Conservation (phyloP, 1,284 basidiomycete genomes). For the Erythrobasidium hasegawianum region DNA sequence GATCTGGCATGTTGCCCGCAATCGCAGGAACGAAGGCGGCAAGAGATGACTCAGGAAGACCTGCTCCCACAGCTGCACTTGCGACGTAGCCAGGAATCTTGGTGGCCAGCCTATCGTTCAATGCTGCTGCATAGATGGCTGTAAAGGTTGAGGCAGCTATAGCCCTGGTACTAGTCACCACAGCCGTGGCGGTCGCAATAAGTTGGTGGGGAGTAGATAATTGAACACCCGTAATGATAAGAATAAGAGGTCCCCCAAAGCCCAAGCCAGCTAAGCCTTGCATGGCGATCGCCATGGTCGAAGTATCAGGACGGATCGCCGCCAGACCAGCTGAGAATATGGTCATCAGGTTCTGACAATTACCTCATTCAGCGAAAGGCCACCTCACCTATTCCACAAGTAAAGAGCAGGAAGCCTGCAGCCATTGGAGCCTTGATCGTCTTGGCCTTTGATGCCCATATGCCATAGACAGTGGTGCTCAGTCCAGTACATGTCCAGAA, state of each 20-base stretch:
- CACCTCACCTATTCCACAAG: slow-evolving; percentile 21
- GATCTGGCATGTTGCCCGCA: background rate
- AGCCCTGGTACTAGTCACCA: slow-evolving; percentile 37
- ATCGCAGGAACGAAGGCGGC: slow-evolving; percentile 28
- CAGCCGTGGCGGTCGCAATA: slow-evolving; percentile 40
- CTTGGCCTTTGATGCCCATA: slow-evolving; percentile 34
- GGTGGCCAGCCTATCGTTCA: slow-evolving; percentile 14
- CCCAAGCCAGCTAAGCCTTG: slow-evolving; percentile 38
- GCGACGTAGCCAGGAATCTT: slow-evolving; percentile 36
- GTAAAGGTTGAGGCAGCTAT: slow-evolving; percentile 36
- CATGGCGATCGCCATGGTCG: slow-evolving; percentile 14
- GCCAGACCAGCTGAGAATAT: slow-evolving; percentile 33
- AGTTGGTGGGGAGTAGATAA: slow-evolving; percentile 40
- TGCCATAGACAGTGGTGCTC: slow-evolving; percentile 31
- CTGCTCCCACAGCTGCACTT: slow-evolving; percentile 34
- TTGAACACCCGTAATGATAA: slow-evolving; percentile 39
- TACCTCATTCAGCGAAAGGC: background rate
- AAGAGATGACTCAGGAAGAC: slow-evolving; percentile 31
- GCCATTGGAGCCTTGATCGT: slow-evolving; percentile 34
- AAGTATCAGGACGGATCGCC: slow-evolving; percentile 27
- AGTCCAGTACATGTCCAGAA: slow-evolving; percentile 24
- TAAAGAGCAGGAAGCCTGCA: slow-evolving; percentile 34
- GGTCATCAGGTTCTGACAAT: background rate
- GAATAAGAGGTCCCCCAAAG: slow-evolving; percentile 39
- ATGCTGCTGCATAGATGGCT: slow-evolving; percentile 38